Evolutionary conservation across 2,329 filamentous ascomycete species (phyloP).

Genomic region (Metarhizium guizhouense): DNA sequence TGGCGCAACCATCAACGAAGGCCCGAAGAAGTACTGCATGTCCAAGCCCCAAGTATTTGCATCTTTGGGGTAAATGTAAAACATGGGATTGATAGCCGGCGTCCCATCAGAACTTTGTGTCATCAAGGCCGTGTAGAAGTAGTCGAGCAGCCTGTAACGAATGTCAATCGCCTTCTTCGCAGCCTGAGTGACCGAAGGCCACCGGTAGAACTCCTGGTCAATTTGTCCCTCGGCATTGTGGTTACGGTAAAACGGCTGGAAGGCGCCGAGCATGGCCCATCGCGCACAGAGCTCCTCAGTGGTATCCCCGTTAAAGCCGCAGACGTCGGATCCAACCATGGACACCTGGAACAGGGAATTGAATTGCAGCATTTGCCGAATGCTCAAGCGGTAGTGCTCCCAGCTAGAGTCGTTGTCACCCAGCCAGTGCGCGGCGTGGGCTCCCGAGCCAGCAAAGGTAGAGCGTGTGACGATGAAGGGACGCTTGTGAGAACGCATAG

Average conservation of each 20-base stretch:
- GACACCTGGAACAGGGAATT: conserved; percentile 58
- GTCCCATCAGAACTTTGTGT: conserved; percentile 47
- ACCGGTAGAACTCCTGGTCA: conserved; percentile 59
- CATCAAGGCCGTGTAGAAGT: conserved; percentile 64
- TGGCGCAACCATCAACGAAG: conserved; percentile 33
- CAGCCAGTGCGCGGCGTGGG: conserved; percentile 53
- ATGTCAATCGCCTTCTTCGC: conserved; percentile 58
- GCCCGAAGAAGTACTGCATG: conserved; percentile 38
- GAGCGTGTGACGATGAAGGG: conserved; percentile 68
- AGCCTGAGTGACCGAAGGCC: conserved; percentile 50
- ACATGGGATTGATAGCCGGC: conserved; percentile 58
- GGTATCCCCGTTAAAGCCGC: conserved; percentile 61
- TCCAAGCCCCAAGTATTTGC: conserved; percentile 31
- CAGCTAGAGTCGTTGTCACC: conserved; percentile 38
- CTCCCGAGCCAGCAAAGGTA: conserved; percentile 65
- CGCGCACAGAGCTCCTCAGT: conserved; percentile 54
- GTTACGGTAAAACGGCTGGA: conserved; percentile 61
- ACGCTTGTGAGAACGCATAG: conserved; percentile 52
- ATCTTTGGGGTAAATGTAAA: conserved; percentile 55
- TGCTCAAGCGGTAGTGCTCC: conserved; percentile 49
- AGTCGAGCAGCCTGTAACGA: conserved; percentile 64
- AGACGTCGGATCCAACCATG: conserved; percentile 65
- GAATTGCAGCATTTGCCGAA: conserved; percentile 51
- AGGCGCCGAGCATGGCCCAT: conserved; percentile 58
- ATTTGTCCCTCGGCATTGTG: conserved; percentile 40